Percentiles rank a stretch among this genome's conserved stretches.
Evolutionary conservation across 371 early-diverging fungal genomes (phyloP).

Genomic region (Conidiobolus incongruus): DNA sequence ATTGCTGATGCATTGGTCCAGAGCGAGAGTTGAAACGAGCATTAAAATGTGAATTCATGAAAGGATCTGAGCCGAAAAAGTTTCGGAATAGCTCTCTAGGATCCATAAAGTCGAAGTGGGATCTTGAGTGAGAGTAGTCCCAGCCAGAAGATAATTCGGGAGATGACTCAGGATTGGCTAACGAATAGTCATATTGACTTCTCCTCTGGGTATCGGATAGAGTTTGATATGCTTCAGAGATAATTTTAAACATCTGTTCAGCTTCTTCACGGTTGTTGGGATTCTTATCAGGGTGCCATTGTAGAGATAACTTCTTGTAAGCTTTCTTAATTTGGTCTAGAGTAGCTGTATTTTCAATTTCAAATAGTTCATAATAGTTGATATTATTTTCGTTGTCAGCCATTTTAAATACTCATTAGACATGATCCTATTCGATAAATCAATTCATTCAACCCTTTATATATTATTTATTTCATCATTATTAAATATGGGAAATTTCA

Average conservation of each 20-base stretch:
- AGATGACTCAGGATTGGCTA: neutral
- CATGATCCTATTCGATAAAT: too few species aligned
- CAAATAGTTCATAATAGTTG: conserved; percentile 1
- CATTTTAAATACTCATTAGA: neutral
- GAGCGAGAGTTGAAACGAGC: too few species aligned
- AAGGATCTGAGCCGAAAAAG: neutral
- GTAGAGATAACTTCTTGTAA: conserved; percentile 16
- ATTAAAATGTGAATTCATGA: neutral
- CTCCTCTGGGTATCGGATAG: conserved; percentile 13
- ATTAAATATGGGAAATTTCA: too few species aligned
- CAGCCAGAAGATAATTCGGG: neutral
- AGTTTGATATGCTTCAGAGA: conserved; percentile 22
- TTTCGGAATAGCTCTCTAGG: neutral
- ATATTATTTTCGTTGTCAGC: neutral
- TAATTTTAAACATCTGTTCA: conserved; percentile 13
- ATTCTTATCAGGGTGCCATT: conserved; percentile 33
- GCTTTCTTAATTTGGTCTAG: conserved; percentile 19
- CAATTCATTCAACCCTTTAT: too few species aligned
- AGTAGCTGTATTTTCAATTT: conserved; percentile 7
- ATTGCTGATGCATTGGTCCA: too few species aligned
- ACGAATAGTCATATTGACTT: neutral
- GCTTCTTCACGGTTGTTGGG: conserved; percentile 12
- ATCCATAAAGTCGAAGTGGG: neutral
- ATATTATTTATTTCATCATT: too few species aligned
- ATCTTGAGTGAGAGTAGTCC: neutral